Base-by-base conservation (phyloP, 2,329 filamentous ascomycete genomes). In the Diaporthe aspalathi region DNA sequence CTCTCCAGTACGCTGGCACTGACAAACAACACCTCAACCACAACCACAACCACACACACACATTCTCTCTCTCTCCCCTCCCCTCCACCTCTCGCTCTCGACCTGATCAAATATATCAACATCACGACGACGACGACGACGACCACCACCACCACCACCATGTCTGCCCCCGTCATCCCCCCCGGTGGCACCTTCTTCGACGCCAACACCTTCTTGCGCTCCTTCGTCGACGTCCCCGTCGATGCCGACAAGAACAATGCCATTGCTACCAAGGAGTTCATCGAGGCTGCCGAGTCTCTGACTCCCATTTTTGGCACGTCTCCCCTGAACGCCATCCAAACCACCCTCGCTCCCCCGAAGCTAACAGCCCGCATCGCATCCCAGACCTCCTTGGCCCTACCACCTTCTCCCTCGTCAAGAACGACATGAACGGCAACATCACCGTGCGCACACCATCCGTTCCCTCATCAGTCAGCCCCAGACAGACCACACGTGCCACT, bases 391-490 rank as follows among this genome's bases (percentile, higher is more conserved):
- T 92, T 67, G 90, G 90, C 73, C 87, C 88, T 54, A 89, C 92
- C 43, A 94, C 95, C 75, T 98, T 99, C 84, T 90, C 87, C 68
- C 93, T 94, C 32, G 95, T 98, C 80, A 98, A 97, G 89, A 92
- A 84, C 76, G 96, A 99, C 83, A 93, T 99, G 86, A 82, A 90
- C 62, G 93, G 93, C 81, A 99, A 99, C 84, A 89, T 98, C 84
- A 95, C 94, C 89, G 94, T 96, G 81, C 74, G 80, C 76, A 56
- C 24, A 68, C 43, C 14, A 49, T 57, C 67, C 52, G 73, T 52
- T 49, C 32, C 29, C 24, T 14, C 12, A 5, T 38, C 6, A 38
- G 12, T 12, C 35, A 38, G 11, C 45, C 16, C n/a, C 35, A 20
- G 8, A n/a, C 17, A n/a, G 24, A 14, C 29, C 8, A 17, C 29